Evolutionary conservation across 805 yeast genomes (phyloP).

Genomic region (Candida qinlingensis): DNA sequence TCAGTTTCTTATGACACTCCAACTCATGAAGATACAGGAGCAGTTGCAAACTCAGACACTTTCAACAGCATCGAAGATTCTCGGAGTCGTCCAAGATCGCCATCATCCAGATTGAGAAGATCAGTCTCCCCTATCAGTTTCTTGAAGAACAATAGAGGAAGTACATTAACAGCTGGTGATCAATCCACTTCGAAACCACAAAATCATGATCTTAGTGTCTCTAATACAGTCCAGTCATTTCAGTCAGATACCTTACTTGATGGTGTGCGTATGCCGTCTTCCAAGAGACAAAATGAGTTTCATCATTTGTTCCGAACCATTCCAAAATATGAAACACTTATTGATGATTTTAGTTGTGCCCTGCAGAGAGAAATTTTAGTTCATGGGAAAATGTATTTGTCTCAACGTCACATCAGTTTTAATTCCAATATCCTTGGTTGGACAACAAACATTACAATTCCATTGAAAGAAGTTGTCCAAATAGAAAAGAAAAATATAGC

Average conservation of each 20-base stretch:
- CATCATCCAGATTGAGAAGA: background rate
- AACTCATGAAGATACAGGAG: background rate
- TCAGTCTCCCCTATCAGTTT: background rate
- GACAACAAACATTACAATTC: slow-evolving; percentile 78
- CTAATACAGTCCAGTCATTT: background rate
- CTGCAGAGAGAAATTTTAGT: slow-evolving; percentile 77
- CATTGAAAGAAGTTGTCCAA: slow-evolving; percentile 64
- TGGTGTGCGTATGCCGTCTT: slow-evolving; percentile 7
- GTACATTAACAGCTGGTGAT: background rate
- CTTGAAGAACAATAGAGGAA: background rate
- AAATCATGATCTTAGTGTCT: background rate
- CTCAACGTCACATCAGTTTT: slow-evolving; percentile 76
- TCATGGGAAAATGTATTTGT: slow-evolving; percentile 82
- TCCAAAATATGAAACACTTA: slow-evolving; percentile 59
- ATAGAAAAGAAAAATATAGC: slow-evolving; percentile 83
- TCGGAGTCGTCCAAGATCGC: background rate
- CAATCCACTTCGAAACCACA: background rate
- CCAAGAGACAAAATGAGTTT: slow-evolving; percentile 66
- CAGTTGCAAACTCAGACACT: background rate
- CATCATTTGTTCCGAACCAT: slow-evolving; percentile 69
- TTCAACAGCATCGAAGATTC: background rate
- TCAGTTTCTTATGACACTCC: background rate
- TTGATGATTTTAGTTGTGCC: slow-evolving; percentile 90
- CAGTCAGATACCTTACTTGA: background rate
- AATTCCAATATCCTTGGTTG: slow-evolving; percentile 85